Percentiles rank a stretch among this genome's conserved stretches.
Conservation (phyloP, 2,329 filamentous ascomycete species). For the Penicillium fuscoglaucum region DNA sequence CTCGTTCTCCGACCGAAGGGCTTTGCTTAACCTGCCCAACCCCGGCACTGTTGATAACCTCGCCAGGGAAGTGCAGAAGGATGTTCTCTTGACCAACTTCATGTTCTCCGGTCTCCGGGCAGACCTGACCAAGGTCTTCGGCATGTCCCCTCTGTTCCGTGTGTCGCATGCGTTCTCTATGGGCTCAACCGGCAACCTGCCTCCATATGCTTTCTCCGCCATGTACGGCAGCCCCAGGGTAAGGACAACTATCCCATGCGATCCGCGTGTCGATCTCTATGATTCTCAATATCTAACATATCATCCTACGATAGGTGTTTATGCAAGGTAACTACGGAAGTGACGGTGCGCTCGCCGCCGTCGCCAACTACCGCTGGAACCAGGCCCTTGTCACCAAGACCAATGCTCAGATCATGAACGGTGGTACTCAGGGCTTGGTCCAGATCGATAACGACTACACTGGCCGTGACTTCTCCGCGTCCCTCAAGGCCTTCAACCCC, state of each 20-base stretch:
- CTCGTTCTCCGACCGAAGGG: slow-evolving; percentile 81
- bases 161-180: slow-evolving; percentile 96
- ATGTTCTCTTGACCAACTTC: slow-evolving; percentile 93
- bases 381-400: slow-evolving; percentile 80
- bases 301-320: slow-evolving; percentile 66
- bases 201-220: slow-evolving; percentile 92
- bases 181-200: slow-evolving; percentile 76
- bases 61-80: slow-evolving; percentile 87
- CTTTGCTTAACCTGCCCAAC: slow-evolving; percentile 83
- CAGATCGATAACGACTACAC: slow-evolving; percentile 96
- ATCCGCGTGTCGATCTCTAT: not conserved
- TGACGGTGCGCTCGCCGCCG: slow-evolving; percentile 79
- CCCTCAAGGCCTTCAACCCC: slow-evolving; percentile 93
- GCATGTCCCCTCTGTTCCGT: slow-evolving; percentile 90
- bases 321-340: slow-evolving; percentile 95
- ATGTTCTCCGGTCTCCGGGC: slow-evolving; percentile 96
- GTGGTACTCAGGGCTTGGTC: slow-evolving; percentile 77
- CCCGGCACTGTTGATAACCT: slow-evolving; percentile 90
- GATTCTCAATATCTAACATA: not conserved
- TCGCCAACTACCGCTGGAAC: slow-evolving; percentile 92
- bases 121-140: slow-evolving; percentile 95
- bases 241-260: slow-evolving; percentile 30
- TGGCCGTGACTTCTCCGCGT: slow-evolving; percentile 88
- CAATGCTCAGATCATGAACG: slow-evolving; percentile 79
- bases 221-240: slow-evolving; percentile 94